Evolutionary conservation across 2,329 filamentous ascomycete genomes (phyloP).

Genomic region (Hymenoscyphus salicellus): DNA sequence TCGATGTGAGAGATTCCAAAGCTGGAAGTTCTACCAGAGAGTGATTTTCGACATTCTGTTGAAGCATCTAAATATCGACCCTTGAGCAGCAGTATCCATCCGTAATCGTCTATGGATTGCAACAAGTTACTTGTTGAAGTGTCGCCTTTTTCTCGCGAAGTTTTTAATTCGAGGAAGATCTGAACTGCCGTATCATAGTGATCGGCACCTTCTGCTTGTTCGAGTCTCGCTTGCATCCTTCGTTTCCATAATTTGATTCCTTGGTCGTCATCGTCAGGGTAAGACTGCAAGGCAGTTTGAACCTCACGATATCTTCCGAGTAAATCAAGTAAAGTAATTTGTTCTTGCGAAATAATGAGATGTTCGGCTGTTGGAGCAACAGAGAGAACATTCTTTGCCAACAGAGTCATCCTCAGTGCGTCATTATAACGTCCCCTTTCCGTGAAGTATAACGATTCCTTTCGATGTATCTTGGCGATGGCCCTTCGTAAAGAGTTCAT

Average conservation of each 20-base stretch:
- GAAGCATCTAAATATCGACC: slow-evolving; percentile 25
- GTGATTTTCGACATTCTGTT: slow-evolving; percentile 22
- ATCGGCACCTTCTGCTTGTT: slow-evolving; percentile 25
- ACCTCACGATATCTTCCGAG: slow-evolving; percentile 28
- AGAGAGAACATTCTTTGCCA: slow-evolving; percentile 24
- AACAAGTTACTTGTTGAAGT: slow-evolving; percentile 13
- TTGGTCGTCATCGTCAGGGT: slow-evolving; percentile 17
- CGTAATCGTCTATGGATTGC: slow-evolving; percentile 21
- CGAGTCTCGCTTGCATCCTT: slow-evolving; percentile 25
- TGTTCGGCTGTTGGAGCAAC: slow-evolving; percentile 22
- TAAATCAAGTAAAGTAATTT: slow-evolving; percentile 23
- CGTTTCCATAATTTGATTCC: slow-evolving; percentile 27
- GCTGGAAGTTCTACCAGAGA: slow-evolving; percentile 20
- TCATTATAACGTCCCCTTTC: slow-evolving; percentile 24
- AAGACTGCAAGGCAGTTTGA: slow-evolving; percentile 21
- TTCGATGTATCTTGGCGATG: slow-evolving; percentile 25
- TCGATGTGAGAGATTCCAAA: slow-evolving; percentile 25
- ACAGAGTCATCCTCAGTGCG: slow-evolving; percentile 25
- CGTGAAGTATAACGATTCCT: slow-evolving; percentile 27
- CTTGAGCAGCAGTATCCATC: slow-evolving; percentile 22
- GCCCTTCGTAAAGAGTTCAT: slow-evolving; percentile 20
- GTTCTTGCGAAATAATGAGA: slow-evolving; percentile 24
- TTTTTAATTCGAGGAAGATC: slow-evolving; percentile 20
- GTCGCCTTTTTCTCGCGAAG: slow-evolving; percentile 13
- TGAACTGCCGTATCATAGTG: slow-evolving; percentile 22